Evolutionary conservation across 108 stramenopile genomes (phyloP).

Genomic region (Fragilaria crotonensis): DNA sequence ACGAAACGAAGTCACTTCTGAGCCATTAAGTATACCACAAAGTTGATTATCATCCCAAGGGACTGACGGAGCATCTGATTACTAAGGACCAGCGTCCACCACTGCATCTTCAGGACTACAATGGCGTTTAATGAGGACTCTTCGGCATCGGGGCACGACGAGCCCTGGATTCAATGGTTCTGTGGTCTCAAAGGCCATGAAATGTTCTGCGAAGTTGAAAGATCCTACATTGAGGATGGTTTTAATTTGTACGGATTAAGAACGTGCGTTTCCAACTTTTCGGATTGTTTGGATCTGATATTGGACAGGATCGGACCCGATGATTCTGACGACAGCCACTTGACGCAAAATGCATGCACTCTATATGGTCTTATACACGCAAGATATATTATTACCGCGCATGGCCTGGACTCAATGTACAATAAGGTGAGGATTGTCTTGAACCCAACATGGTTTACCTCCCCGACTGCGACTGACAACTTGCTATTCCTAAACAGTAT

Average conservation of each 20-base stretch:
- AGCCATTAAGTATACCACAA: too few species aligned
- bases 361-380: constrained; percentile 97
- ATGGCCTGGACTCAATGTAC: constrained; percentile 95
- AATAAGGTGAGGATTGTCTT: constrained; percentile 59
- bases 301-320: constrained; percentile 88
- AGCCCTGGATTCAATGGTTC: constrained; percentile 91
- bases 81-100: too few species aligned
- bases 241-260: constrained; percentile 97
- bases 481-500: too few species aligned
- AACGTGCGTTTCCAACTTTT: constrained; percentile 87
- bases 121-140: constrained; percentile 88
- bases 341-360: constrained; percentile 81
- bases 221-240: constrained; percentile 96
- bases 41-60: too few species aligned
- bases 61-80: too few species aligned
- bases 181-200: constrained; percentile 88
- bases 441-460: too few species aligned
- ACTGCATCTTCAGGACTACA: constrained; percentile 24
- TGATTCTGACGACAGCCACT: constrained; percentile 79
- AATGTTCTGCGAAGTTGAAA: constrained; percentile 97
- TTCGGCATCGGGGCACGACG: constrained; percentile 83
- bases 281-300: constrained; percentile 91
- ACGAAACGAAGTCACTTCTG: too few species aligned
- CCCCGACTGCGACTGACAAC: too few species aligned
- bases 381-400: constrained; percentile 92